Evolutionary conservation across 768 basidiomycete species (phyloP).

Genomic region (Tricholoma terreum): DNA sequence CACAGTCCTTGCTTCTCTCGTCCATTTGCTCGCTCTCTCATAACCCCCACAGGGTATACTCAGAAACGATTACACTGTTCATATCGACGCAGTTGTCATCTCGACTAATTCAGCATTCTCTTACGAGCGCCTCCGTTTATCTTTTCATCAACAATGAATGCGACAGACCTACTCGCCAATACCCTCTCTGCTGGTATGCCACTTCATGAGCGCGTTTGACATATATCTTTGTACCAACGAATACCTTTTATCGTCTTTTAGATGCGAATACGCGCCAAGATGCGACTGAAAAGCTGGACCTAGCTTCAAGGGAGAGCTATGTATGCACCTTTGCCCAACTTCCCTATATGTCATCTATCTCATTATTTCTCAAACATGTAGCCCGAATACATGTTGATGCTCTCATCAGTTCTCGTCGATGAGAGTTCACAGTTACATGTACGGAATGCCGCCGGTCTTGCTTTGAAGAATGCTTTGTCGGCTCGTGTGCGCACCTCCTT

Average conservation of each 20-base stretch:
- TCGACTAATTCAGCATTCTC: slow-evolving; percentile 4
- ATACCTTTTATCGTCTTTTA: slow-evolving; percentile 30
- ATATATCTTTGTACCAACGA: slow-evolving; percentile 19
- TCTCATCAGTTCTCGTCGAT: slow-evolving; percentile 80
- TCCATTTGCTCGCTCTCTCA: slow-evolving; percentile 3
- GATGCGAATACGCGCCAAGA: slow-evolving; percentile 88
- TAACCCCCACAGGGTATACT: slow-evolving; percentile 2
- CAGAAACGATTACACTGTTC: background rate
- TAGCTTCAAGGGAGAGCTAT: slow-evolving; percentile 83
- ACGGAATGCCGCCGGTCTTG: slow-evolving; percentile 93
- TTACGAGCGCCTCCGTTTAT: slow-evolving; percentile 10
- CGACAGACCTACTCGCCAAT: slow-evolving; percentile 86
- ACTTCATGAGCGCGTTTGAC: slow-evolving; percentile 29
- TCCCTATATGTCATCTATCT: slow-evolving; percentile 16
- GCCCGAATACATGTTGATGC: slow-evolving; percentile 92
- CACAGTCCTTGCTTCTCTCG: slow-evolving; percentile 7
- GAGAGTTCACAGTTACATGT: slow-evolving; percentile 69
- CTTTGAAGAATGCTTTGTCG: slow-evolving; percentile 91
- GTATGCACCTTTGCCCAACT: slow-evolving; percentile 46
- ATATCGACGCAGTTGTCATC: background rate
- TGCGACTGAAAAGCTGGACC: slow-evolving; percentile 88
- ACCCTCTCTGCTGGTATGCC: slow-evolving; percentile 84
- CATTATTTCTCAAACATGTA: slow-evolving; percentile 34
- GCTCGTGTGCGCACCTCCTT: slow-evolving; percentile 66
- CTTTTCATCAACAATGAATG: slow-evolving; percentile 68